Base-by-base conservation (phyloP, 2,329 filamentous ascomycete genomes). In the Venturia pyrina region DNA sequence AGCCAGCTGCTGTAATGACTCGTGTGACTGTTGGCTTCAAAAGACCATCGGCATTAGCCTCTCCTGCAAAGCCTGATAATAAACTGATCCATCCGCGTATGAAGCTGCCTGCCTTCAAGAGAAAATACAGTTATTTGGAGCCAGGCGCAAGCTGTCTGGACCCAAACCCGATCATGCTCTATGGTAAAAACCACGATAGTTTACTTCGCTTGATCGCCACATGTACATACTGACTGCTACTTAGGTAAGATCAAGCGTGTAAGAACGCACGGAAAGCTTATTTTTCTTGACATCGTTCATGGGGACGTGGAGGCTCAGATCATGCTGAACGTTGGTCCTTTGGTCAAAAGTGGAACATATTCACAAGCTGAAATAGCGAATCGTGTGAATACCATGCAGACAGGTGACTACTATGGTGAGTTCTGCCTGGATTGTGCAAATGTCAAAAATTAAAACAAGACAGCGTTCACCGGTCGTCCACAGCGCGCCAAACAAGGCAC, bases 371-470 rank as follows among this genome's bases (percentile, higher is more conserved):
- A 65, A 46, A 15, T 65, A 13, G 50, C 32, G 10, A 24, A 83
- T 48, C 84, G 89, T 68, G 83, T 84, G 68, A 85, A 85, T 68
- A 76, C 90, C 65, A 81, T 93, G 61, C 85, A 89, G 70, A 85
- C 89, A 70, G 95, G 95, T 68, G 95, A 98, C 78, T 88, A 90
- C 74, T 87, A 93, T 73, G 87, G 89, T 91, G 82, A 79, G 89
- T 81, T 68, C 28, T 37, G 32, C 11, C 11, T 11, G 19, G 32
- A 10, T 11, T 17, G 8, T 10, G 17, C 5, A 17, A 28, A 34
- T 10, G 24, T 8, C 17, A 59, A 59, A 40, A 19, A 21, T 34
- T 59, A 59, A 59, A 13, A 34, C n/a, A 59, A 50, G 34, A 24
- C 37, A 65, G 88, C 89, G 67, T 80, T 93, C 65, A 86, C 80